These are phyloP conservation scores for Phaseolus lunatus DNA, from an alignment of 306 rosid species.

Conservation along the genomic window DNA sequence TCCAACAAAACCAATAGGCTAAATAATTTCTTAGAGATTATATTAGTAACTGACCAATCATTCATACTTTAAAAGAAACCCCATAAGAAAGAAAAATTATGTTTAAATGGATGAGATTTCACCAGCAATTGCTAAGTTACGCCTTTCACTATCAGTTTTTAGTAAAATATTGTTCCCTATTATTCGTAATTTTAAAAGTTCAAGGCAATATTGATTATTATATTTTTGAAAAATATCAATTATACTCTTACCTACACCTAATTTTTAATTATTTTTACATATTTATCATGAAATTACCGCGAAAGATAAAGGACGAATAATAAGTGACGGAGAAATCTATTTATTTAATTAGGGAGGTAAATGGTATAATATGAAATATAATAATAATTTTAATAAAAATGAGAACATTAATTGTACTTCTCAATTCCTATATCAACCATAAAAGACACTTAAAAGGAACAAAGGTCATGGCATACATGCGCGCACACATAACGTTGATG, in stretches of 20 bases:
- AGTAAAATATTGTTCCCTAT: neutral
- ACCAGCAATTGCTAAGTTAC: neutral
- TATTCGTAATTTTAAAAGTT: neutral
- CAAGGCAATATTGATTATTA: neutral
- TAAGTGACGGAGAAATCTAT: neutral
- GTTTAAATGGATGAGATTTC: constrained; percentile 1
- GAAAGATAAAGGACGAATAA: neutral
- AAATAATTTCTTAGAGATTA: neutral
- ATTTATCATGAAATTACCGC: neutral
- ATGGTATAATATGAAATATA: neutral
- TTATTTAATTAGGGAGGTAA: neutral
- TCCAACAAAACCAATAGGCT: constrained; percentile 14
- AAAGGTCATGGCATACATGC: neutral
- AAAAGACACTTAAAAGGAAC: neutral
- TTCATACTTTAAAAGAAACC: constrained; percentile 10
- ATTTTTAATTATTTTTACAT: neutral
- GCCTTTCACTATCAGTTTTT: neutral
- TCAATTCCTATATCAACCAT: neutral
- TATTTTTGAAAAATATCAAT: neutral
- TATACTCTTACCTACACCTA: neutral
- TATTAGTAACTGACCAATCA: constrained; percentile 21
- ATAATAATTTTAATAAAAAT: neutral
- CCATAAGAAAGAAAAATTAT: constrained; percentile 9
- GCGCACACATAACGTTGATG: constrained; percentile 3
- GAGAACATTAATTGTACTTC: constrained; percentile 6